phyloP scores from a whole-genome alignment of 139 green algal genomes.

The Chlorella sp. region DNA sequence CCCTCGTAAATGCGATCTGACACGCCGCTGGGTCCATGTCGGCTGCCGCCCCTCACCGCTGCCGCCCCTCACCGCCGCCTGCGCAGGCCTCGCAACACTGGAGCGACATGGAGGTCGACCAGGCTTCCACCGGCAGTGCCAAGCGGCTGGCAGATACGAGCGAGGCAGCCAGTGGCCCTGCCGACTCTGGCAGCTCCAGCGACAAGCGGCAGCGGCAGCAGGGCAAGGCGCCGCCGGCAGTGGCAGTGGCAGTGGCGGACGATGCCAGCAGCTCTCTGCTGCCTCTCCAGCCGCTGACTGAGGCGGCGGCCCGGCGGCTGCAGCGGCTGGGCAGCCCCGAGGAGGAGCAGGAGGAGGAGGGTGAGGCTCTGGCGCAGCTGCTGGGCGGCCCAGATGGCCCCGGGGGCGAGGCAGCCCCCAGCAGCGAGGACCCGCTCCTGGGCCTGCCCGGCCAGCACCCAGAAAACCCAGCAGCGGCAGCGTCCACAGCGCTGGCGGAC shows the following conservation, averaged over 20 bases:
- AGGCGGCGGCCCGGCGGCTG: neutral
- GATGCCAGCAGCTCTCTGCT: neutral
- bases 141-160: too few relatives aligned
- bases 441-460: too few relatives aligned
- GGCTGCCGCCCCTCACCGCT: too few relatives aligned
- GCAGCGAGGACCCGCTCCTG: neutral
- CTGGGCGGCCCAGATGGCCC: neutral
- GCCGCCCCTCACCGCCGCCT: too few relatives aligned
- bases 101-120: too few relatives aligned
- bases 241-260: neutral
- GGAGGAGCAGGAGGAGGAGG: conserved; percentile 17
- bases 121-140: too few relatives aligned
- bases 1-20: too few relatives aligned
- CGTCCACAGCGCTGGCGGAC: neutral
- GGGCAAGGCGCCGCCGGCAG: too few relatives aligned
- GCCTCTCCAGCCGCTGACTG: conserved; percentile 7
- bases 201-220: neutral
- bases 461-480: neutral
- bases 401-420: neutral
- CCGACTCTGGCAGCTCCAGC: neutral
- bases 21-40: too few relatives aligned
- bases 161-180: neutral
- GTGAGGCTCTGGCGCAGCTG: neutral
- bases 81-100: too few relatives aligned
- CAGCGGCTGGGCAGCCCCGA: neutral